Evolutionary conservation across 768 basidiomycete species (phyloP), one percentile per base, ranked within the genome.

Genomic region (Pisolithus marmoratus): DNA sequence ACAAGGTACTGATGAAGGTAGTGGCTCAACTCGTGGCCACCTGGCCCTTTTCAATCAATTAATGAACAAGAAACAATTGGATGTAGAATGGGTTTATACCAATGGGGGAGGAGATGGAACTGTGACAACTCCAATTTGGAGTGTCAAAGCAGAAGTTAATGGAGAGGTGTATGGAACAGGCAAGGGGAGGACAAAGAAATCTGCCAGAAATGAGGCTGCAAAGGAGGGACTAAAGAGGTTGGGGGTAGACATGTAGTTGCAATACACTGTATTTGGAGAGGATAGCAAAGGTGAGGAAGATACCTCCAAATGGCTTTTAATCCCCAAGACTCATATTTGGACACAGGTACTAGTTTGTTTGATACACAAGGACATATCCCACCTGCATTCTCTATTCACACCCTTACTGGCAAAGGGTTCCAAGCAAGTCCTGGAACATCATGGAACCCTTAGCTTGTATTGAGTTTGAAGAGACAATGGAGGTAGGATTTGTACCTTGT

Each of bases 1-100:
- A n/a, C n/a, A n/a, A n/a, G n/a, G n/a, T n/a, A 9, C 6, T n/a
- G 34, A 9, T 37, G 22, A 9, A 4, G 1, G 17, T 27, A n/a
- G 48, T 6, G 46, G 49, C 12, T 12, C 41, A 1, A 1, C 53
- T 29, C 9, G 69, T 29, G 89, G 89, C 4, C 84, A 90, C 62
- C 78, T 91, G 11, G 84, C 85, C 36, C 68, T 91, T 49, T 90
- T 91, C 74, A 91, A 91, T 62, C 88, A 90, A 69, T 72, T 79
- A 51, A 64, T 90, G 50, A 83, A 86, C 67, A 85, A 80, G 67
- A 58, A 62, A 24, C 74, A 72, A 60, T 74, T 72, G 48, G 60
- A 66, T 48, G 76, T 90, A 54, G 87, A 91, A 67, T 91, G 89
- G 89, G 66, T 79, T 11, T 89, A 84, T 60, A 70, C 75, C 24